Conservation (phyloP, 345 rosid genomes). For the Arabidopsis suecica region DNA sequence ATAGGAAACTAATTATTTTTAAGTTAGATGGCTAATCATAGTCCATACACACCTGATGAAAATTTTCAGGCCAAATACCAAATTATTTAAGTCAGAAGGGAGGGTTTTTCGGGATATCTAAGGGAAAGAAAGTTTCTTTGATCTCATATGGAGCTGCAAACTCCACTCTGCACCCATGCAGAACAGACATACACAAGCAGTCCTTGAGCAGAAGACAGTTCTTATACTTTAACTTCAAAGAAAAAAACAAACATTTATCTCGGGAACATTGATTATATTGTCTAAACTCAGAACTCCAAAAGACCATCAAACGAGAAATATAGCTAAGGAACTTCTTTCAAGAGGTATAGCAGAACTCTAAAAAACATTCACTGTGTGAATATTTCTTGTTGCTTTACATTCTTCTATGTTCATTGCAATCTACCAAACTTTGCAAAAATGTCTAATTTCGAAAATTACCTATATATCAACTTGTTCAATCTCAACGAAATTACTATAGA, state of each 20-base stretch:
- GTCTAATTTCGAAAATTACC: neutral
- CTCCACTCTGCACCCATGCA: neutral
- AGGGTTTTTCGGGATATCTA: neutral
- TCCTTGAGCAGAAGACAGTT: neutral
- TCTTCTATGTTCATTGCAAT: neutral
- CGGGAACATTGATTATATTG: neutral
- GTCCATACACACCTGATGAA: neutral
- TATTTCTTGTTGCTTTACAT: no score
- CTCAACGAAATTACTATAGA: neutral
- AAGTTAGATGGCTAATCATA: neutral
- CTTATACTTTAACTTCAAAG: neutral
- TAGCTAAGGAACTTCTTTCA: conserved; percentile 15
- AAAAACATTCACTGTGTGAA: neutral
- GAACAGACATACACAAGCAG: neutral
- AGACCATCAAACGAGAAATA: neutral
- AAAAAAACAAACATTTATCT: conserved; percentile 1
- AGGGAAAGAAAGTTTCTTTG: neutral
- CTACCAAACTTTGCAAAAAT: neutral
- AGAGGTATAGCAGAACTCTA: conserved; percentile 7
- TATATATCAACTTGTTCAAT: neutral
- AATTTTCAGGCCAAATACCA: conserved; percentile 5
- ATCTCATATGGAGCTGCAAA: conserved; percentile 15
- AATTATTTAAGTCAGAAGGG: neutral
- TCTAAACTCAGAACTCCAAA: conserved; percentile 6
- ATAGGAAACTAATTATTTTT: neutral